phyloP scores from a whole-genome alignment of 805 yeast genomes.

The Lachancea meyersii region DNA sequence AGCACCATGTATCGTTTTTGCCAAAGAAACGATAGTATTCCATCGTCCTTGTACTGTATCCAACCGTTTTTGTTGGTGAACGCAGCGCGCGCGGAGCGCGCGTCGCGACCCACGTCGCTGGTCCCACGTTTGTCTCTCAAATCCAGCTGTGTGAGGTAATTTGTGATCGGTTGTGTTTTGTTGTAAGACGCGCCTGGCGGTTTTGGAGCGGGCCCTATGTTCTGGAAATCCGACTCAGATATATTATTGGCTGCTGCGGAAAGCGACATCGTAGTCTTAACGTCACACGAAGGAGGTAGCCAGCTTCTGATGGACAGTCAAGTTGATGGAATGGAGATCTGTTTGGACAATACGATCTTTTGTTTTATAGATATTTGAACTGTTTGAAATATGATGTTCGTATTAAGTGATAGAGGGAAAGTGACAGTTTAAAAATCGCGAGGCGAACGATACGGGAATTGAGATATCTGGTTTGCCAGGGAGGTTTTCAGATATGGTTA shows the following conservation, averaged over 20 bases:
- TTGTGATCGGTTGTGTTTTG: constrained; percentile 33
- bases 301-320: too few species aligned
- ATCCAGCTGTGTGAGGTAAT: constrained; percentile 31
- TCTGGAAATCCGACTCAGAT: constrained; percentile 44
- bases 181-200: constrained; percentile 40
- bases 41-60: constrained; percentile 91
- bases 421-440: too few species aligned
- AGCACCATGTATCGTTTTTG: constrained; percentile 78
- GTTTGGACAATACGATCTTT: too few species aligned
- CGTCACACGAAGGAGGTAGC: neutral
- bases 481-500: too few species aligned
- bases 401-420: too few species aligned
- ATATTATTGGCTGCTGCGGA: constrained; percentile 41
- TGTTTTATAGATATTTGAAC: too few species aligned
- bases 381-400: too few species aligned
- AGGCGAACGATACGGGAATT: too few species aligned
- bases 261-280: constrained; percentile 32
- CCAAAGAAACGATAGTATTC: constrained; percentile 86
- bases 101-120: neutral
- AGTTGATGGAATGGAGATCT: too few species aligned
- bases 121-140: constrained; percentile 12
- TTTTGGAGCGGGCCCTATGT: constrained; percentile 51
- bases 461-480: too few species aligned
- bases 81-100: constrained; percentile 5
- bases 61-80: constrained; percentile 49